These are phyloP conservation scores for Fusarium irregulare DNA, from an alignment of 2,329 filamentous ascomycete genomes.

Conservation along the genomic window DNA sequence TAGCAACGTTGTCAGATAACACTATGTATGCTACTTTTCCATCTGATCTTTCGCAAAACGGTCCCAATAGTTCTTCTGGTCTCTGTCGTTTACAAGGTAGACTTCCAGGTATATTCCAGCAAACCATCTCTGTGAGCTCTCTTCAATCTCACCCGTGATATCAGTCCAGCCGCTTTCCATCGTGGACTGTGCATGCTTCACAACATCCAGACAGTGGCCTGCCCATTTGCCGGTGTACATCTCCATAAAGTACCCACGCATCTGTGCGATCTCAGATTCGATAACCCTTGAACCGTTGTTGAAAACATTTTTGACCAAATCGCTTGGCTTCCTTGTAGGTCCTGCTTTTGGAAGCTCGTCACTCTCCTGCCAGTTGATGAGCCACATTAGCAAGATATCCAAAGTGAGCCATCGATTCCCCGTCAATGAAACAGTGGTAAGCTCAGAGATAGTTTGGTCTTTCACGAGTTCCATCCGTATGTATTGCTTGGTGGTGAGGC, in stretches of 20 bases:
- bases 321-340: background rate
- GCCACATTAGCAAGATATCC: background rate
- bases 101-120: background rate
- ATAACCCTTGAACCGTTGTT: background rate
- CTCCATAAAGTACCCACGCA: background rate
- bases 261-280: background rate
- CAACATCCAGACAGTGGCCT: background rate
- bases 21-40: background rate
- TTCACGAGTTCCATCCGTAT: background rate
- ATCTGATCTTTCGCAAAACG: background rate
- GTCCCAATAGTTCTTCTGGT: background rate
- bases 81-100: rapidly evolving
- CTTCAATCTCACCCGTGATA: background rate
- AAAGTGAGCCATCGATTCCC: background rate
- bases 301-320: background rate
- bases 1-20: background rate
- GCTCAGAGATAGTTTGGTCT: background rate
- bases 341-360: no score
- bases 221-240: background rate
- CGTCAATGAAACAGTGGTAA: background rate
- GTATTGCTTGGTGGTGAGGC: background rate
- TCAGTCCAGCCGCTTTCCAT: background rate
- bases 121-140: background rate
- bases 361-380: background rate
- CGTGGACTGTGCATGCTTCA: background rate